A percentile compares a stretch with the other conserved stretches of the same genome.
phyloP scores from a whole-genome alignment of 805 yeast genomes.

The Sugiyamaella lignohabitans region DNA sequence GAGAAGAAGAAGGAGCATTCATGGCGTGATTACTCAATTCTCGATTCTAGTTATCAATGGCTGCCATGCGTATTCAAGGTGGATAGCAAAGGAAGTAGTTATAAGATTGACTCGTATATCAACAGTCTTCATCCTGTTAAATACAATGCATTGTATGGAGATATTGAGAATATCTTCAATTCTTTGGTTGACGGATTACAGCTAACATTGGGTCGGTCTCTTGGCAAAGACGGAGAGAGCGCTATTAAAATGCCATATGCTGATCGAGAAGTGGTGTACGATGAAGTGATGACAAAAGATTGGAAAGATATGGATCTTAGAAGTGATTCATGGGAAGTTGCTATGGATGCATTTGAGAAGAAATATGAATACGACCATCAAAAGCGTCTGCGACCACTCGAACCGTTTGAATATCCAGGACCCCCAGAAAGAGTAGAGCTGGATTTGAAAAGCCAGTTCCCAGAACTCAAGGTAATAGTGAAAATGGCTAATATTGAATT shows the following conservation, averaged over 20 bases:
- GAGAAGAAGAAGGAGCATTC: no score
- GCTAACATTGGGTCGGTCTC: not conserved
- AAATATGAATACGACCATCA: constrained; percentile 3
- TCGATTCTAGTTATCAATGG: constrained; percentile 35
- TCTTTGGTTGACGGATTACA: constrained; percentile 1
- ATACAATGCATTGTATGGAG: constrained; percentile 27
- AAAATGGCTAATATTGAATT: constrained; percentile 38
- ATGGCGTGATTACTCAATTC: no score
- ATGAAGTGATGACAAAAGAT: not conserved
- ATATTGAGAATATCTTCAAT: constrained; percentile 31
- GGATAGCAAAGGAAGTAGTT: constrained; percentile 14
- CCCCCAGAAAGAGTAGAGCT: not conserved
- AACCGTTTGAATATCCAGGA: not conserved
- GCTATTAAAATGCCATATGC: not conserved
- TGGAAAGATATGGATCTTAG: not conserved
- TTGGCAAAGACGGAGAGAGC: not conserved
- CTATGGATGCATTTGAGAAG: not conserved
- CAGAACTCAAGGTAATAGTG: constrained; percentile 34
- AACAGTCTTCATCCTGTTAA: constrained; percentile 37
- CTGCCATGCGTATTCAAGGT: constrained; percentile 30
- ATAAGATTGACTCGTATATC: constrained; percentile 33
- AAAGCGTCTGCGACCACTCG: not conserved
- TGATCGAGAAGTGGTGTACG: not conserved
- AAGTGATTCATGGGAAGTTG: not conserved
- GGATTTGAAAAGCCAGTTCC: not conserved